Base-by-base conservation (phyloP, 75 land plant genomes). In the Selaginella moellendorffii region DNA sequence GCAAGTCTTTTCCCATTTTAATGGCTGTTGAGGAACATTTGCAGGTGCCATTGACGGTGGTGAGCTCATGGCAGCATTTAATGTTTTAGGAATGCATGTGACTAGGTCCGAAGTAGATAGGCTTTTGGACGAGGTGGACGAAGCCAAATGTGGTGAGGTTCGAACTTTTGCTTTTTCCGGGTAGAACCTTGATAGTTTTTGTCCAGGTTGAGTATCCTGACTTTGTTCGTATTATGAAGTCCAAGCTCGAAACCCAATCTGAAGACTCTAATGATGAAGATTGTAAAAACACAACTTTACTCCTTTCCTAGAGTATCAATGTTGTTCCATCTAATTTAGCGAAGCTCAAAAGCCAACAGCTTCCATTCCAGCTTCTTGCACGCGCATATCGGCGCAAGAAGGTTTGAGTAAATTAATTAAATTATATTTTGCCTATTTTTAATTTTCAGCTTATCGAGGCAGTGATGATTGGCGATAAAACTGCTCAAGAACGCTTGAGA, bases 381-480 rank as follows among this genome's bases (percentile, higher is more conserved):
- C 46, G 46, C 5, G 46, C 46, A 36, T 36, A 36, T 36, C 46
- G 46, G 5, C 46, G 46, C 46, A 36, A 36, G 14, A 36, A 36
- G 46, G 46, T 36, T 36, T 28, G 28, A 27, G 21, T 24, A 24
- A 29, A 25, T 64, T 31, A 64, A 24, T 24, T 64, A 24, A 46
- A 65, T 21, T 52, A 53, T 46, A 26, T 36, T 30, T 27, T 18
- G n/a, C 26, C 52, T 46, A 26, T 24, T 25, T 30, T 25, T 65
- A 53, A 25, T 42, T 2, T 27, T 51, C 68, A 66, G 68, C 23
- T 66, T 54, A 66, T 27, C 29, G 68, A 66, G 63, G 68, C 68
- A 1, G 68, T 66, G 0, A 19, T 54, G 68, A 12, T 18, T 51
- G 63, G 68, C 5, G 68, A 66, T 54, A 54, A 54, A 27, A 0